Evolutionary conservation across 352 stramenopile genomes (phyloP).

Genomic region (Phytophthora brassicae): DNA sequence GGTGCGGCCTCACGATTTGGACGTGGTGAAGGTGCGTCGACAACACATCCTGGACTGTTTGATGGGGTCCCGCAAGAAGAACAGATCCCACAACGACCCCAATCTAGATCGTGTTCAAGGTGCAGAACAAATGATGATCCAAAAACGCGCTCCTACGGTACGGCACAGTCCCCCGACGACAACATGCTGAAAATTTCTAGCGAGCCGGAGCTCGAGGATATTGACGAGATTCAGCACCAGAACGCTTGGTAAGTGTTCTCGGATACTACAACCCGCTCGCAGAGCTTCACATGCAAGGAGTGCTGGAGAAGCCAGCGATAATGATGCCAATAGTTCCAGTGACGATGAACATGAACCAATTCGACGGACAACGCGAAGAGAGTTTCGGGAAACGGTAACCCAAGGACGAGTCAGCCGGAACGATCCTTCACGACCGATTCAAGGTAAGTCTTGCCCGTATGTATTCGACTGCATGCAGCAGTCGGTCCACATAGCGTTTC

Average conservation of each 20-base stretch:
- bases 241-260: too few species aligned
- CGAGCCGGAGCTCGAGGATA: too few species aligned
- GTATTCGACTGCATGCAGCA: conserved; percentile 18
- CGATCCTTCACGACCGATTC: background rate
- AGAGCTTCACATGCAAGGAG: too few species aligned
- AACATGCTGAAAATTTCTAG: background rate
- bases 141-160: too few species aligned
- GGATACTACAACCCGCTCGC: too few species aligned
- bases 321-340: background rate
- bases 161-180: background rate
- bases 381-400: background rate
- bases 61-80: conserved; percentile 1
- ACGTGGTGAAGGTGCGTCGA: background rate
- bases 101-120: too few species aligned
- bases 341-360: background rate
- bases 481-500: conserved; percentile 1
- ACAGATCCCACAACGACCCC: conserved; percentile 5
- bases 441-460: conserved; percentile 12
- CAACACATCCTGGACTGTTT: conserved; percentile 6
- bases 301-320: too few species aligned
- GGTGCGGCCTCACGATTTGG: background rate
- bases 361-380: background rate
- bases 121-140: too few species aligned
- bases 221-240: too few species aligned
- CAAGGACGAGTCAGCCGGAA: background rate